Conservation (phyloP, 2,329 filamentous ascomycete species). For the Aspergillus neotritici region DNA sequence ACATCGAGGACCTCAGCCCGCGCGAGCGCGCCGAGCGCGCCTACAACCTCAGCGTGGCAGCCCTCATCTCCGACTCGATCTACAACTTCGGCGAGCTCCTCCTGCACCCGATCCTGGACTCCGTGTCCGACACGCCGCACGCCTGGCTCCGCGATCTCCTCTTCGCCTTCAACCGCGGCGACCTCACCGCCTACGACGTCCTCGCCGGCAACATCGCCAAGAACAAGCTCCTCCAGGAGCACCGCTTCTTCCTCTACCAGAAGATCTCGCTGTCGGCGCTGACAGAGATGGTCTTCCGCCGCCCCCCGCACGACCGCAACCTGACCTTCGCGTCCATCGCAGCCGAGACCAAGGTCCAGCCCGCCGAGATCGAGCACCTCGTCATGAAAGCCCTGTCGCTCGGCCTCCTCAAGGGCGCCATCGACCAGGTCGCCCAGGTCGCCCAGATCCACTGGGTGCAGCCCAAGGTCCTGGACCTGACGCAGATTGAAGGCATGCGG, state of each 20-base stretch:
- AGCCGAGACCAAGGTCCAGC: slow-evolving; percentile 83
- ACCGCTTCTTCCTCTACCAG: slow-evolving; percentile 81
- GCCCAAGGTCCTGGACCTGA: slow-evolving; percentile 93
- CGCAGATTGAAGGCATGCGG: slow-evolving; percentile 90
- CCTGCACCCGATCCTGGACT: slow-evolving; percentile 89
- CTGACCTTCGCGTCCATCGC: slow-evolving; percentile 89
- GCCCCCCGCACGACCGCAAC: slow-evolving; percentile 88
- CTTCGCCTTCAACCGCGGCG: slow-evolving; percentile 94
- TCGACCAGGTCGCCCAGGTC: slow-evolving; percentile 92
- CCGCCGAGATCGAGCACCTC: slow-evolving; percentile 91
- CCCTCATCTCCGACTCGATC: slow-evolving; percentile 87
- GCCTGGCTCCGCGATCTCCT: slow-evolving; percentile 92
- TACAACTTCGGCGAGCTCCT: slow-evolving; percentile 99
- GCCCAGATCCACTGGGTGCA: slow-evolving; percentile 98
- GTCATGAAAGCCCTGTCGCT: slow-evolving; percentile 99
- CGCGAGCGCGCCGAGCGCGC: slow-evolving; percentile 75
- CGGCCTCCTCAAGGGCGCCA: slow-evolving; percentile 81
- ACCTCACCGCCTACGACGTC: slow-evolving; percentile 78
- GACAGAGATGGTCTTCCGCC: slow-evolving; percentile 92
- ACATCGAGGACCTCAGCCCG: slow-evolving; percentile 66
- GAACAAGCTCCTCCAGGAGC: slow-evolving; percentile 71
- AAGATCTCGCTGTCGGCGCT: slow-evolving; percentile 97
- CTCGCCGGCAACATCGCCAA: slow-evolving; percentile 75
- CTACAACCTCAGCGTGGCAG: slow-evolving; percentile 87
- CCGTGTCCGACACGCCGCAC: slow-evolving; percentile 67